Conservation (phyloP, 495 filamentous ascomycete genomes). For the Penicillium daleae region DNA sequence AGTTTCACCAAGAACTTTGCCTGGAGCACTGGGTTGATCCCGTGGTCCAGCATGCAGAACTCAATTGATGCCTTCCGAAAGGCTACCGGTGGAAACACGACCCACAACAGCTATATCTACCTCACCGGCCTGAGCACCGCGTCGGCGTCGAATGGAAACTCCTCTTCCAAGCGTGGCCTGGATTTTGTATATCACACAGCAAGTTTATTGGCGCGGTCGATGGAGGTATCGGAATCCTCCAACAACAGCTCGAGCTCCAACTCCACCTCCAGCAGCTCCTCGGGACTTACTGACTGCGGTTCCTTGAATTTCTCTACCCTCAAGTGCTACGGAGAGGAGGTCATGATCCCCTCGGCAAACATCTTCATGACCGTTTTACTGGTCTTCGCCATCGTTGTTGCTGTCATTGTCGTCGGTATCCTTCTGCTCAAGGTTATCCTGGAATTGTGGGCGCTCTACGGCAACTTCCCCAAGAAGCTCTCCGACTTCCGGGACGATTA, state of each 20-base stretch:
- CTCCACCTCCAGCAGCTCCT: slow-evolving; percentile 37
- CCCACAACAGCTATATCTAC: slow-evolving; percentile 72
- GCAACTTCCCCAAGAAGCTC: slow-evolving; percentile 79
- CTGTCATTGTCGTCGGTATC: slow-evolving; percentile 81
- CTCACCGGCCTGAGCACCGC: slow-evolving; percentile 63
- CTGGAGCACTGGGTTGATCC: slow-evolving; percentile 84
- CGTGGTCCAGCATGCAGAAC: slow-evolving; percentile 77
- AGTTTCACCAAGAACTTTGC: slow-evolving; percentile 92
- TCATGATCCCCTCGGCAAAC: slow-evolving; percentile 83
- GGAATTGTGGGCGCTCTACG: slow-evolving; percentile 89
- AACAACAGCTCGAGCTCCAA: slow-evolving; percentile 35
- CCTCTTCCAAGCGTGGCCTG: slow-evolving; percentile 54
- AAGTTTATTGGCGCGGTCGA: slow-evolving; percentile 55
- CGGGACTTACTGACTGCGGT: slow-evolving; percentile 37
- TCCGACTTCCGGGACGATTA: slow-evolving; percentile 91
- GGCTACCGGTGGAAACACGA: slow-evolving; percentile 84
- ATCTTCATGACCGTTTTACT: slow-evolving; percentile 96
- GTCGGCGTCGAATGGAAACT: slow-evolving; percentile 41
- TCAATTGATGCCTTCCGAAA: slow-evolving; percentile 85
- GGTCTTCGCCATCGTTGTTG: slow-evolving; percentile 86
- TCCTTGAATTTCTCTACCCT: slow-evolving; percentile 65
- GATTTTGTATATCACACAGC: slow-evolving; percentile 47
- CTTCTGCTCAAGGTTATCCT: slow-evolving; percentile 90
- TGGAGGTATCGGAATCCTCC: slow-evolving; percentile 41
- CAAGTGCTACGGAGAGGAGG: slow-evolving; percentile 72